Percentiles rank a stretch among this genome's conserved stretches.
phyloP scores from a whole-genome alignment of 2,329 filamentous ascomycete species.

The Pseudogymnoascus sp. region DNA sequence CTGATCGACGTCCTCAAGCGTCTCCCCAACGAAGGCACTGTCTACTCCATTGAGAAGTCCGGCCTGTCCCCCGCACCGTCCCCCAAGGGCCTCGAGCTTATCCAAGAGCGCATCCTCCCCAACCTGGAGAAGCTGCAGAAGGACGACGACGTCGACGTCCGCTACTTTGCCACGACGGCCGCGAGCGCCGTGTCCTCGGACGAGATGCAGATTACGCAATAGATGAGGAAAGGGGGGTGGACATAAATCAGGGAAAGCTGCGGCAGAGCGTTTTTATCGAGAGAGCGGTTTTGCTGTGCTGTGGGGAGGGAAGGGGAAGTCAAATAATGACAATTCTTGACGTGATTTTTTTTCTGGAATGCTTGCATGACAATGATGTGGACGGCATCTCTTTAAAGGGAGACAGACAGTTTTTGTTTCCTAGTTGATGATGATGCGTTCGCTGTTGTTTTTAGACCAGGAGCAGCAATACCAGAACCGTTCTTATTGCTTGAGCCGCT shows the following conservation, averaged over 20 bases:
- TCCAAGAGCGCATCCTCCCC: slow-evolving; percentile 77
- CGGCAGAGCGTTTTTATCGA: slow-evolving; percentile 10
- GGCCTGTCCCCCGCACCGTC: slow-evolving; percentile 55
- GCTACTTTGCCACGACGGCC: slow-evolving; percentile 93
- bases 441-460: slow-evolving; percentile 25
- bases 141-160: slow-evolving; percentile 95
- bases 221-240: slow-evolving; percentile 18
- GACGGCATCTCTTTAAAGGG: not conserved
- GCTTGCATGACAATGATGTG: slow-evolving; percentile 7
- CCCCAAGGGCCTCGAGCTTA: slow-evolving; percentile 66
- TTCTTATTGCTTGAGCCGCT: not conserved
- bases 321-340: slow-evolving; percentile 15
- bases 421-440: not conserved
- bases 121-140: slow-evolving; percentile 92
- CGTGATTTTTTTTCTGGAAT: slow-evolving; percentile 7
- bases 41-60: slow-evolving; percentile 77
- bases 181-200: slow-evolving; percentile 45
- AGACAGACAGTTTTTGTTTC: slow-evolving; percentile 6
- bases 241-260: slow-evolving; percentile 11
- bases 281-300: slow-evolving; percentile 14
- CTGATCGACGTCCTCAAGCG: slow-evolving; percentile 87
- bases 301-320: slow-evolving; percentile 10
- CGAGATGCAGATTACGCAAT: slow-evolving; percentile 45
- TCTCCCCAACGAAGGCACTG: slow-evolving; percentile 78
- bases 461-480: slow-evolving; percentile 27